Evolutionary conservation across 768 basidiomycete species (phyloP), one percentile per base, ranked within the genome.

Genomic region (Pleurotus cornucopiae): DNA sequence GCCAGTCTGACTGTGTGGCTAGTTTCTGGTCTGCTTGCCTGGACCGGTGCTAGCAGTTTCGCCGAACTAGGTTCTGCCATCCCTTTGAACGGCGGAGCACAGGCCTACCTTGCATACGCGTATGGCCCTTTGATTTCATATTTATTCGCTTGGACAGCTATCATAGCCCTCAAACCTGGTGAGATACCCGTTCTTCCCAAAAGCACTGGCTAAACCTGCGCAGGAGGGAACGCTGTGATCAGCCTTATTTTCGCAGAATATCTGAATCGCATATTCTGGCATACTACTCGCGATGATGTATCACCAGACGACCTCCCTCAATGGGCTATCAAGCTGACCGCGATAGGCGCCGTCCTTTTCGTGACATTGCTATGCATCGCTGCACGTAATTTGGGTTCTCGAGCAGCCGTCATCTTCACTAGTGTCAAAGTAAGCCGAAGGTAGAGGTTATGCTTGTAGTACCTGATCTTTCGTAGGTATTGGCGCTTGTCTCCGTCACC

Each of bases 11-110:
- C 79, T 14, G 90, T 97, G 3, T 98, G 96, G 95, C 60, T 91
- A 5, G 73, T 79, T 2, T 87, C 91, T 54, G 96, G 94, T 5
- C 54, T 95, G 20, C 74, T 98, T 7, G 91, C 83, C 5, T 98
- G 95, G 96, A 97, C 96, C 2, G 96, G 96, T 16, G 94, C 93
- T 23, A 94, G 91, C 68, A 94, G 91, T 66, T 97, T 87, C 67
- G 93, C 93, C 6, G 94, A 97, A 69, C 76, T 97, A 57, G 96
- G 95, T 51, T 87, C 86, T 43, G 89, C 89, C 39, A 91, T 96
- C 66, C 93, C 93, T 13, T 71, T 91, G 55, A 84, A 84, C 62
- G 83, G 82, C 40, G 84, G 84, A 44, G 80, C 83, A 6, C 88
- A 90, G 64, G 80, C 94, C 13, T 97, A 97, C 68, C 82, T 97